phyloP scores from a whole-genome alignment of 2,329 filamentous ascomycete genomes.

The Mycosphaerella sp. region DNA sequence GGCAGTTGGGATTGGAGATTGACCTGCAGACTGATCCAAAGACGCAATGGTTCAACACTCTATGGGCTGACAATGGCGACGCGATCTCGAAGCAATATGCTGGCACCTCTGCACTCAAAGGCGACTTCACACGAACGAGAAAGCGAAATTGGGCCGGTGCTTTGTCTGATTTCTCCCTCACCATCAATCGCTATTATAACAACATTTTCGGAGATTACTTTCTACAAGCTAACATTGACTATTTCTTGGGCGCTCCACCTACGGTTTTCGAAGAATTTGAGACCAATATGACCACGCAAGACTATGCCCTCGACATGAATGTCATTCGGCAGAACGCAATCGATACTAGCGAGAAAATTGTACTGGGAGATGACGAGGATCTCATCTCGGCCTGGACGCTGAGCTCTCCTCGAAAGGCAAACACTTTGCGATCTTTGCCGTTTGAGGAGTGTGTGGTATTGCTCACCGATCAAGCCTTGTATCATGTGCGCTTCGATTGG shows the following conservation, averaged over 20 bases:
- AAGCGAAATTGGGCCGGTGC: constrained; percentile 89
- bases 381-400: constrained; percentile 86
- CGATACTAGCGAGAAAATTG: constrained; percentile 78
- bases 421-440: constrained; percentile 60
- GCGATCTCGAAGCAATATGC: constrained; percentile 94
- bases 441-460: constrained; percentile 87
- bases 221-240: constrained; percentile 93
- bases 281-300: constrained; percentile 83
- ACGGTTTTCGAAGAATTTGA: constrained; percentile 92
- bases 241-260: constrained; percentile 77
- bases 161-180: constrained; percentile 83
- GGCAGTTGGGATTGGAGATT: constrained; percentile 68
- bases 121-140: constrained; percentile 86
- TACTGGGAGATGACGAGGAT: constrained; percentile 73
- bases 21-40: constrained; percentile 68
- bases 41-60: constrained; percentile 87
- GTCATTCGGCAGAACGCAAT: constrained; percentile 85
- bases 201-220: constrained; percentile 99
- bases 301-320: constrained; percentile 80
- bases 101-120: constrained; percentile 90
- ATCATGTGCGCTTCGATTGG: constrained; percentile 91
- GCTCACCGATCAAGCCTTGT: constrained; percentile 76
- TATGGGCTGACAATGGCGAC: constrained; percentile 96
- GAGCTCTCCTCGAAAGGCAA: constrained; percentile 65
- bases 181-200: constrained; percentile 69